A percentile compares a stretch with the other conserved stretches of the same genome.
Conservation (phyloP, 306 rosid species). For the Cyamopsis tetragonoloba region DNA sequence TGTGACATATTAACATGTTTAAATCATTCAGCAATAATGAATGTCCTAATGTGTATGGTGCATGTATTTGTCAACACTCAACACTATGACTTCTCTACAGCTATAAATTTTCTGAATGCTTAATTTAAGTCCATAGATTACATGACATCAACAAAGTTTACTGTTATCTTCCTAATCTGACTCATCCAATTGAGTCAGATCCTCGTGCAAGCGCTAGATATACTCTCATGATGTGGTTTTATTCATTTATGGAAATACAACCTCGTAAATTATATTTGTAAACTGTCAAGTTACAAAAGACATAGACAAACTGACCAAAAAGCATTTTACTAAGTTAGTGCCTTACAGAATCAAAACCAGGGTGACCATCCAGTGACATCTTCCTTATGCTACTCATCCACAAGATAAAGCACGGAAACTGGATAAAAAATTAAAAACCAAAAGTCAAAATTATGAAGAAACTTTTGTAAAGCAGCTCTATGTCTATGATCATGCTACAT, state of each 20-base stretch:
- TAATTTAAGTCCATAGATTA: not conserved
- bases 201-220: not conserved
- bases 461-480: not conserved
- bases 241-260: constrained; percentile 2
- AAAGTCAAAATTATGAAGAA: constrained; percentile 18
- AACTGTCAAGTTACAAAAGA: constrained; percentile 20
- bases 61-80: not conserved
- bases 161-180: constrained; percentile 9
- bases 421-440: constrained; percentile 31
- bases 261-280: not conserved
- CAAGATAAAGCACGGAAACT: constrained; percentile 86
- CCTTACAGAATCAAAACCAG: constrained; percentile 85
- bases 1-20: constrained; percentile 37
- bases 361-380: constrained; percentile 80
- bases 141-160: constrained; percentile 10
- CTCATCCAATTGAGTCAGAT: constrained; percentile 22
- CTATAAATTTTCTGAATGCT: constrained; percentile 15
- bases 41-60: not conserved
- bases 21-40: constrained; percentile 8
- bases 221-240: constrained; percentile 10
- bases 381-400: constrained; percentile 78
- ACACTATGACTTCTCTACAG: constrained; percentile 7
- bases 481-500: constrained; percentile 2
- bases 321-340: constrained; percentile 1
- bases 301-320: constrained; percentile 13